phyloP scores from a whole-genome alignment of 441 rosid species.

The Kokia cookei region DNA sequence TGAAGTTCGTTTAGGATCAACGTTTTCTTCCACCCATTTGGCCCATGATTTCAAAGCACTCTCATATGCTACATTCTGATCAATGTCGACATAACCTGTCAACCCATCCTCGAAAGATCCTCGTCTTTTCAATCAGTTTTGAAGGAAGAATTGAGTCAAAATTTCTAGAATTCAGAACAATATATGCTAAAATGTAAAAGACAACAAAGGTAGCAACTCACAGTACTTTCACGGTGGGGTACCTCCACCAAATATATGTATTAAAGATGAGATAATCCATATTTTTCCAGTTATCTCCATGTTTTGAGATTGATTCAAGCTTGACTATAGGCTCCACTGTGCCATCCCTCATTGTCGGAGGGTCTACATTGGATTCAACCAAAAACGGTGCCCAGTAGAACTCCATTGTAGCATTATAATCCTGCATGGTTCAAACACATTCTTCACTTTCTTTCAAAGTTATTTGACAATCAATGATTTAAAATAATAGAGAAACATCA shows the following conservation, averaged over 20 bases:
- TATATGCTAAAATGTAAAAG: neutral
- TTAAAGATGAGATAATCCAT: conserved; percentile 52
- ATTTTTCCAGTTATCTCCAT: conserved; percentile 47
- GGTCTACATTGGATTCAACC: conserved; percentile 41
- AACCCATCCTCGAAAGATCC: conserved; percentile 30
- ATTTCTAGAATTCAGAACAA: neutral
- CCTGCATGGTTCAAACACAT: conserved; percentile 17
- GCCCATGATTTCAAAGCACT: conserved; percentile 43
- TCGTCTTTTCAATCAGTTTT: conserved; percentile 18
- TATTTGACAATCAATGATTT: neutral
- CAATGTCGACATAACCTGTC: conserved; percentile 27
- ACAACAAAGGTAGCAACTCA: neutral
- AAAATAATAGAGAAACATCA: neutral
- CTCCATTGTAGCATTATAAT: conserved; percentile 35
- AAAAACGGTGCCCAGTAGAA: conserved; percentile 75
- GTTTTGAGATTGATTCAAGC: conserved; percentile 53
- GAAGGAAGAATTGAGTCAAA: neutral
- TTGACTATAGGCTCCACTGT: conserved; percentile 25
- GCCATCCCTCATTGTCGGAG: conserved; percentile 29
- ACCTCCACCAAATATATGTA: conserved; percentile 61
- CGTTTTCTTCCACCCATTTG: conserved; percentile 45
- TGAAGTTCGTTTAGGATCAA: conserved; percentile 33
- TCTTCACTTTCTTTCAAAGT: neutral
- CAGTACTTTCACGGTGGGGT: conserved; percentile 46
- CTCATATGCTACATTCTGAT: conserved; percentile 23